Conservation (phyloP, 176 grass and related monocot species). For the Panicum miliaceum region DNA sequence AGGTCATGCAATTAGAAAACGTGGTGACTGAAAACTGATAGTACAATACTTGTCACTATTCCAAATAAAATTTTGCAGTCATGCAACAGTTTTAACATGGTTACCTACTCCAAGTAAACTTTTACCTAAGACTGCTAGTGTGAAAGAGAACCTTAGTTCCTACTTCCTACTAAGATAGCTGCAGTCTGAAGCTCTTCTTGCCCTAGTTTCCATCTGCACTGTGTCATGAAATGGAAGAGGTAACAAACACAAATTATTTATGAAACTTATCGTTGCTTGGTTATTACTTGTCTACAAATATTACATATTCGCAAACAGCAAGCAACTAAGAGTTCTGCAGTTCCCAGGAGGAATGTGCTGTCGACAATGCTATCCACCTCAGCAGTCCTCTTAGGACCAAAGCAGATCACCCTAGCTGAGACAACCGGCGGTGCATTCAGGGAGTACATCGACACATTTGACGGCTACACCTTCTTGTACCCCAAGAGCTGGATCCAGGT, state of each 20-base stretch:
- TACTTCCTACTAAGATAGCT: slow-evolving; percentile 1
- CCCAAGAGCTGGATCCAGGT: slow-evolving; percentile 89
- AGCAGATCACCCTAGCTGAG: slow-evolving; percentile 47
- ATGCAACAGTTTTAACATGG: neutral
- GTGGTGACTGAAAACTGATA: neutral
- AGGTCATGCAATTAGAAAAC: slow-evolving; percentile 19
- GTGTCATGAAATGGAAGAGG: neutral
- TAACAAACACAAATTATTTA: slow-evolving; percentile 10
- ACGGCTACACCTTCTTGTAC: slow-evolving; percentile 80
- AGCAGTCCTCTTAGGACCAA: slow-evolving; percentile 38
- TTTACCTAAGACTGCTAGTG: neutral
- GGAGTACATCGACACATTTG: slow-evolving; percentile 79
- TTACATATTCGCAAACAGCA: neutral
- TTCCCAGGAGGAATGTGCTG: slow-evolving; percentile 81
- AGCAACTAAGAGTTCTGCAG: slow-evolving; percentile 64
- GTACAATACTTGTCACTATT: neutral
- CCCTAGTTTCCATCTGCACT: neutral
- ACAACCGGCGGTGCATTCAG: slow-evolving; percentile 58
- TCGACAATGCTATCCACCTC: slow-evolving; percentile 65
- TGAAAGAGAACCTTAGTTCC: neutral
- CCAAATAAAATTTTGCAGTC: neutral
- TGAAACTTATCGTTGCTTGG: neutral
- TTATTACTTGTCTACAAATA: slow-evolving; percentile 7
- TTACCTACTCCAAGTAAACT: neutral
- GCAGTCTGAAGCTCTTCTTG: neutral